Base-by-base conservation (phyloP, 2,329 filamentous ascomycete genomes). In the Xylariaceae sp. region DNA sequence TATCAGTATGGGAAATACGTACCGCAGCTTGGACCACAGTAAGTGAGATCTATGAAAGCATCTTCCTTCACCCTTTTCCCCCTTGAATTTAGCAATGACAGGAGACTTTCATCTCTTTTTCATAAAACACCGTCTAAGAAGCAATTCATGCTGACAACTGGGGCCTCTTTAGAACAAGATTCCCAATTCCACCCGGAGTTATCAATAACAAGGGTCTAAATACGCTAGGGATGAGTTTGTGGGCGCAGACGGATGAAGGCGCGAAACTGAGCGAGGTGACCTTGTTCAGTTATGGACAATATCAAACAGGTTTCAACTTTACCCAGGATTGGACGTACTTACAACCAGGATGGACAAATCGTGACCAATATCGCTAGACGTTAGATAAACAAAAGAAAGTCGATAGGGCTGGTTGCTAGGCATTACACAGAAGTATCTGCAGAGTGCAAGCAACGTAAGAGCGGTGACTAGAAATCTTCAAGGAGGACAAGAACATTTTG, bases 1-100 rank as follows among this genome's bases (percentile, higher is more conserved):
- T 40, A 40, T 21, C 38, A 40, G 20, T 40, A 40, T 17, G 38
- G 38, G 22, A 40, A 40, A 19, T 40, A 25, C n/a, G 25, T 40
- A 6, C 38, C 38, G 19, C 38, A 40, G 6, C 6, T 40, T 17
- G 38, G 38, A 16, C 38, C 38, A 7, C 38, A 40, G 38, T n/a
- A n/a, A n/a, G n/a, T n/a, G n/a, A n/a, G n/a, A 8, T 8, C 27
- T 8, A 29, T 29, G n/a, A 29, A n/a, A 8, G 27, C 27, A 29
- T 29, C n/a, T n/a, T n/a, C n/a, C n/a, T n/a, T n/a, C n/a, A n/a
- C n/a, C n/a, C n/a, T n/a, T n/a, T n/a, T n/a, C n/a, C n/a, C n/a
- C n/a, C n/a, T n/a, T n/a, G n/a, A n/a, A n/a, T n/a, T n/a, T n/a
- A n/a, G n/a, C n/a, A n/a, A n/a, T n/a, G n/a, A n/a, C n/a, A n/a